These are phyloP conservation scores for Cryptococcus sp. DNA, from an alignment of 1,284 basidiomycete species.

Conservation along the genomic window DNA sequence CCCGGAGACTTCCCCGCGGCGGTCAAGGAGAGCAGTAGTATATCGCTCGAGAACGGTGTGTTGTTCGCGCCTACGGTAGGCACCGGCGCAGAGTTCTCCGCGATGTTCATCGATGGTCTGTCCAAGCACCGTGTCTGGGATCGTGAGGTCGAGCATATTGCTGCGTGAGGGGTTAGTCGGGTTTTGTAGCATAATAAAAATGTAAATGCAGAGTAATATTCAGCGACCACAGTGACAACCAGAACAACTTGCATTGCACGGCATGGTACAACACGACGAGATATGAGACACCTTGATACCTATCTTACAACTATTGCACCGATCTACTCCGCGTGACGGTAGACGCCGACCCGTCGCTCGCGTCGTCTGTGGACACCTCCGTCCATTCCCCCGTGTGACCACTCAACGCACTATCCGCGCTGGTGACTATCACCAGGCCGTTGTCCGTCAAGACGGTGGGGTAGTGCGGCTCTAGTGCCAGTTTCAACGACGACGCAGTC, in stretches of 20 bases:
- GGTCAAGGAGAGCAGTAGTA: slow-evolving; percentile 30
- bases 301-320: no score
- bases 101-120: slow-evolving; percentile 42
- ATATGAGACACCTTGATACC: no score
- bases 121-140: slow-evolving; percentile 52
- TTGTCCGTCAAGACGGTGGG: neutral
- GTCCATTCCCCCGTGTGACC: slow-evolving; percentile 4
- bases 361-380: neutral
- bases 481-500: slow-evolving; percentile 12
- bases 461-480: slow-evolving; percentile 5
- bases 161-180: no score
- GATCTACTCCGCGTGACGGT: neutral
- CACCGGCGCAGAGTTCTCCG: slow-evolving; percentile 48
- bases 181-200: neutral
- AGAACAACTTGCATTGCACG: no score
- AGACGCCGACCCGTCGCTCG: neutral
- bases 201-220: no score
- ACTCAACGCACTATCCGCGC: slow-evolving; percentile 8
- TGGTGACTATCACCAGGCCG: slow-evolving; percentile 2
- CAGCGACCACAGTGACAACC: no score
- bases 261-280: no score
- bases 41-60: slow-evolving; percentile 44
- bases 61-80: slow-evolving; percentile 48
- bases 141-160: slow-evolving; percentile 47
- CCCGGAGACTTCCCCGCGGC: slow-evolving; percentile 41